Evolutionary conservation across 805 yeast species (phyloP).

Genomic region (Clavispora santaluciae): DNA sequence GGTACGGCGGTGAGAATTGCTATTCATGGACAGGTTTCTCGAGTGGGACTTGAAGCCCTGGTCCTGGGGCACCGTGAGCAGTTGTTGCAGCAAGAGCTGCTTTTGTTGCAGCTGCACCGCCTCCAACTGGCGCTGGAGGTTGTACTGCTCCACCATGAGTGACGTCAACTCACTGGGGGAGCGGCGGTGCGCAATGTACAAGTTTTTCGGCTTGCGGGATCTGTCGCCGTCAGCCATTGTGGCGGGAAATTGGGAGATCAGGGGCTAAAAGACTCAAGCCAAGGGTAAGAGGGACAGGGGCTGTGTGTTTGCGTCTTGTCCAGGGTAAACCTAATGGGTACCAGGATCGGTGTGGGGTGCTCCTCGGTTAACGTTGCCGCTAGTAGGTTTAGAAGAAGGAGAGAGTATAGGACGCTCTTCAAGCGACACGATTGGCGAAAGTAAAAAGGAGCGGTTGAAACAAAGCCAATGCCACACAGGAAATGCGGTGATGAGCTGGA

Average conservation of each 20-base stretch:
- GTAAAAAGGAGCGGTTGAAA: not conserved
- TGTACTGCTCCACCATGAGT: constrained; percentile 84
- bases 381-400: constrained; percentile 3
- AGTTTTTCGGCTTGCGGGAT: constrained; percentile 29
- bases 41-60: constrained; percentile 30
- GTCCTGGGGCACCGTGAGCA: constrained; percentile 25
- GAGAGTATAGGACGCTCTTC: too few species aligned
- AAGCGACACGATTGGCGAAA: too few species aligned
- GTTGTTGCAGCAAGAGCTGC: constrained; percentile 72
- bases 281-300: constrained; percentile 6
- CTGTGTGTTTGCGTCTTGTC: constrained; percentile 1
- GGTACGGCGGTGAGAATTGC: constrained; percentile 28
- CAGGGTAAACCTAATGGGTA: too few species aligned
- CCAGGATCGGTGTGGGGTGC: too few species aligned
- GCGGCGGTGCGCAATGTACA: constrained; percentile 94
- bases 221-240: constrained; percentile 9
- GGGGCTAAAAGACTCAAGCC: not conserved
- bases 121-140: constrained; percentile 88
- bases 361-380: too few species aligned
- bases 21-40: constrained; percentile 24
- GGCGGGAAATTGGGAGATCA: not conserved
- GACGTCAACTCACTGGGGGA: constrained; percentile 94
- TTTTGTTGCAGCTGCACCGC: constrained; percentile 89
- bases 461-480: not conserved
- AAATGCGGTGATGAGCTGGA: not conserved